phyloP scores from a whole-genome alignment of 352 stramenopile genomes.

The Pythium vanterpoolii region DNA sequence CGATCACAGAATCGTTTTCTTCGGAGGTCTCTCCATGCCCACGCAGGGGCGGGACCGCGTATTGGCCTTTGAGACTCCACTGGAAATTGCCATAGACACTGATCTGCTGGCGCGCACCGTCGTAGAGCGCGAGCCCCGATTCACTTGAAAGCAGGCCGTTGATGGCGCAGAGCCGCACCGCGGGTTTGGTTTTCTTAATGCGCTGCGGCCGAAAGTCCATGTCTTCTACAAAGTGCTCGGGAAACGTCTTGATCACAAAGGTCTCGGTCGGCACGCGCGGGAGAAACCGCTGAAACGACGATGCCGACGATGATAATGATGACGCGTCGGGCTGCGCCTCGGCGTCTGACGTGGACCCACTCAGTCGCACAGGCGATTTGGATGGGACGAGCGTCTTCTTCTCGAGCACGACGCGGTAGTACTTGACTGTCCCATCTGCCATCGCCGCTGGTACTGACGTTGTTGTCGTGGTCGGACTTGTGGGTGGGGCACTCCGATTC shows the following conservation, averaged over 20 bases:
- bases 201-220: conserved; percentile 81
- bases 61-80: conserved; percentile 68
- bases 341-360: neutral
- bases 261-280: conserved; percentile 6
- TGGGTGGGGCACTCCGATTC: no score
- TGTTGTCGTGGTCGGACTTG: neutral
- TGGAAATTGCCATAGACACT: conserved; percentile 80
- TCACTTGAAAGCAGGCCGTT: conserved; percentile 66
- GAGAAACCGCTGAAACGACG: conserved; percentile 14
- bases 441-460: neutral
- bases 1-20: neutral
- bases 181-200: conserved; percentile 72
- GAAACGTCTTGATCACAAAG: conserved; percentile 82
- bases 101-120: conserved; percentile 43
- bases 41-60: conserved; percentile 52
- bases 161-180: conserved; percentile 68
- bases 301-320: neutral
- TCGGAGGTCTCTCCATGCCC: neutral
- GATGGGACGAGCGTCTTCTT: conserved; percentile 52
- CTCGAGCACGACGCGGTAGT: conserved; percentile 83
- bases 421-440: conserved; percentile 28
- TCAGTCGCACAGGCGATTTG: conserved; percentile 2
- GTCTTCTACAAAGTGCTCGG: conserved; percentile 82
- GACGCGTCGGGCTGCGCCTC: conserved; percentile 2
- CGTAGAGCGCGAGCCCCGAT: conserved; percentile 71